phyloP scores from a whole-genome alignment of 257 asterid species.

The Rauvolfia tetraphylla region DNA sequence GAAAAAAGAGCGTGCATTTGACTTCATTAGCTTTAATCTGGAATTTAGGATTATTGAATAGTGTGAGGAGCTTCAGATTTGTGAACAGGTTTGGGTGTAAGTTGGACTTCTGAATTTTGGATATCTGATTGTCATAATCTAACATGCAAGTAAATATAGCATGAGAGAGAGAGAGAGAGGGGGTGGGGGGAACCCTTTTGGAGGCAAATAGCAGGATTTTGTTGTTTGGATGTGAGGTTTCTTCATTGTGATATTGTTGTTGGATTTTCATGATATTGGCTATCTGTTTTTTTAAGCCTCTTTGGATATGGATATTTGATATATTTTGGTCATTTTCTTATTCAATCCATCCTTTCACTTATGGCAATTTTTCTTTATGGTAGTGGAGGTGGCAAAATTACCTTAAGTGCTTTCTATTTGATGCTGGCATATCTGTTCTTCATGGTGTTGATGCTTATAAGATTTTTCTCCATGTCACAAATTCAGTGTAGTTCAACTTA shows the following conservation, averaged over 20 bases:
- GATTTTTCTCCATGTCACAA: not conserved
- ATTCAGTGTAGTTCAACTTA: not conserved
- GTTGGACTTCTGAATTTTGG: not conserved
- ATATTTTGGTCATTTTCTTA: not conserved
- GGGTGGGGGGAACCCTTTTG: too few species aligned
- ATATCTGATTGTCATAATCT: not conserved
- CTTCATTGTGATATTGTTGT: not conserved
- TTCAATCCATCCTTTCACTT: not conserved
- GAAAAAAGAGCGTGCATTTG: not conserved
- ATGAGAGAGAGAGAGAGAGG: too few species aligned
- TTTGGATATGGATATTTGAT: too few species aligned
- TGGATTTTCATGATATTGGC: not conserved
- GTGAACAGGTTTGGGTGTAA: not conserved
- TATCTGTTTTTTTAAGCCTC: not conserved
- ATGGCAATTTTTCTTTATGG: not conserved
- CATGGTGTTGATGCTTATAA: not conserved
- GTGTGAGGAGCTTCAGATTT: not conserved
- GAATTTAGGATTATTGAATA: not conserved
- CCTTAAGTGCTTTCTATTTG: not conserved
- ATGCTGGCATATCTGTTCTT: not conserved
- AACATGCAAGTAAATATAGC: too few species aligned
- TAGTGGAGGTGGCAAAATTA: not conserved
- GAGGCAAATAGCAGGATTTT: not conserved
- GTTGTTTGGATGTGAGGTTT: not conserved
- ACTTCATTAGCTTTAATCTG: not conserved